phyloP scores from a whole-genome alignment of 1,284 basidiomycete species.

The Heterobasidion parviporum region DNA sequence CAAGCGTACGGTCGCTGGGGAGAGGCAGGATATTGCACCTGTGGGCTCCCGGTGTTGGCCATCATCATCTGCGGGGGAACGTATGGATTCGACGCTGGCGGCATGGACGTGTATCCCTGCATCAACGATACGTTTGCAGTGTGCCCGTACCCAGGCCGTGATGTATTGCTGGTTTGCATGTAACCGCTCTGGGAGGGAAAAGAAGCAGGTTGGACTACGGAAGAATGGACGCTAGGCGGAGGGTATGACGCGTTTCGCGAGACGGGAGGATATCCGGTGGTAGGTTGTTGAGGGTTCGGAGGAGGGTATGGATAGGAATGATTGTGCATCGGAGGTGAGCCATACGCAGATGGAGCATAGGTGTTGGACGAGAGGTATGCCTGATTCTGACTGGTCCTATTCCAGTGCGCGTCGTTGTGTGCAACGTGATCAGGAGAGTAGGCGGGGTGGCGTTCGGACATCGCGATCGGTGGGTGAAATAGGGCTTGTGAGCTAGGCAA shows the following conservation, averaged over 20 bases:
- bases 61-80: constrained; percentile 17
- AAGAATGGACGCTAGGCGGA: not conserved
- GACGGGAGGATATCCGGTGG: constrained; percentile 7
- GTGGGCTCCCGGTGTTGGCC: constrained; percentile 19
- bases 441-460: constrained; percentile 23
- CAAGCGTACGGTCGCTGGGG: constrained; percentile 67
- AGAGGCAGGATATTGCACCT: constrained; percentile 52
- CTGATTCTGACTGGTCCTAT: constrained; percentile 16
- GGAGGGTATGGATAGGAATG: constrained; percentile 17
- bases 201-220: constrained; percentile 9
- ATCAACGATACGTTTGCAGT: constrained; percentile 17
- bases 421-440: constrained; percentile 16
- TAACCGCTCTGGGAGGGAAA: constrained; percentile 10
- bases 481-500: constrained; percentile 14
- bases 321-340: constrained; percentile 16
- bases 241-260: constrained; percentile 7
- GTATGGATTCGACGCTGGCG: constrained; percentile 16
- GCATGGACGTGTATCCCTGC: constrained; percentile 15
- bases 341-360: constrained; percentile 19
- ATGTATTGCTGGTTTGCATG: constrained; percentile 6
- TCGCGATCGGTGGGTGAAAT: constrained; percentile 11
- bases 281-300: constrained; percentile 12
- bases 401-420: constrained; percentile 19
- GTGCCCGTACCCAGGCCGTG: constrained; percentile 18
- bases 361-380: constrained; percentile 18